phyloP scores from a whole-genome alignment of 345 rosid species.

The Orychophragmus violaceus region DNA sequence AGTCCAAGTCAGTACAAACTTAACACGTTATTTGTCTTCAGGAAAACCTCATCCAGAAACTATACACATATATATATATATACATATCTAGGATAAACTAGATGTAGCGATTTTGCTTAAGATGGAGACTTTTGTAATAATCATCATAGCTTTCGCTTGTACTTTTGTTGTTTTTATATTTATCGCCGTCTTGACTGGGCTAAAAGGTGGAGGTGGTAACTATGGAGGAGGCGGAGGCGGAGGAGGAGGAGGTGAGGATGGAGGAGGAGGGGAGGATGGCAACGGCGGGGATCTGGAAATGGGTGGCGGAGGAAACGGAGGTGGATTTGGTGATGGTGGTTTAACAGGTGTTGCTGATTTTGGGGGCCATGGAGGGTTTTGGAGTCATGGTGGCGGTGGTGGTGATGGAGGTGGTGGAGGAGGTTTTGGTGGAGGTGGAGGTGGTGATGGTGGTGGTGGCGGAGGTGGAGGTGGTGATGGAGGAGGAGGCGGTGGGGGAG shows the following conservation, averaged over 20 bases:
- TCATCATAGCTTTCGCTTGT: constrained; percentile 7
- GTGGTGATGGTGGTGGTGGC: neutral
- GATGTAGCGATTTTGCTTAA: neutral
- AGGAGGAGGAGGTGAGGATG: neutral
- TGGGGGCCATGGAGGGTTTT: constrained; percentile 12
- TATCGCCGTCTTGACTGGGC: neutral
- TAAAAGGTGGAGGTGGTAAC: constrained; percentile 9
- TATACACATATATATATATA: neutral
- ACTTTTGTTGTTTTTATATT: neutral
- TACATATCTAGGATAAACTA: neutral
- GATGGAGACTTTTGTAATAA: neutral
- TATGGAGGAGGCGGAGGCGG: constrained; percentile 1
- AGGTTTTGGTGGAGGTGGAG: neutral
- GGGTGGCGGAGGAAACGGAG: neutral
- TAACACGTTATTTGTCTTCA: neutral
- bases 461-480: neutral
- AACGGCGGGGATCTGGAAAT: neutral
- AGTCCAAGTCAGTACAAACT: constrained; percentile 4
- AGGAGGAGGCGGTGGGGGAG: neutral
- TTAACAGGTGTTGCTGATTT: neutral
- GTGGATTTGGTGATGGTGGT: neutral
- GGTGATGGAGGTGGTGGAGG: constrained; percentile 11
- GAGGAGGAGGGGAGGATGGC: neutral
- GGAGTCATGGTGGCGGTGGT: constrained; percentile 11
- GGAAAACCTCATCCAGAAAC: neutral